A percentile compares a stretch with the other conserved stretches of the same genome.
These are phyloP conservation scores for Saksenaea oblongispora DNA, from an alignment of 371 early-diverging fungal species.

Conservation along the genomic window DNA sequence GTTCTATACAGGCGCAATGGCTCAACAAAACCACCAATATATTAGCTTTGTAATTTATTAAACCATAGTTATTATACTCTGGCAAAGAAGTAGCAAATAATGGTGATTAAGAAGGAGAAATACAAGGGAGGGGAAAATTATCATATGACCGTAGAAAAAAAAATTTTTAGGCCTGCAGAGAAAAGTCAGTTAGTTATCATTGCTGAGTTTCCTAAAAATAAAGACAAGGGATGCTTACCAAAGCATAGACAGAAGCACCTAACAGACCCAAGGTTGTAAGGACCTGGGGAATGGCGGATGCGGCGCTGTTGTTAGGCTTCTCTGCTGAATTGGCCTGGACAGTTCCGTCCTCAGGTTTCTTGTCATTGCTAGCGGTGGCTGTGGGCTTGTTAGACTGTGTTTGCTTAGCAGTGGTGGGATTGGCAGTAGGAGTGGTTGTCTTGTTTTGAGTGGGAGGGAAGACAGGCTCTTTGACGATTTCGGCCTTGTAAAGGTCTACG, in stretches of 20 bases:
- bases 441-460: slow-evolving; percentile 33
- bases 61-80: too few relatives aligned
- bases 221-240: slow-evolving; percentile 3
- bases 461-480: slow-evolving; percentile 37
- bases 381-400: neutral
- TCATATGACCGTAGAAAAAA: neutral
- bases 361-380: neutral
- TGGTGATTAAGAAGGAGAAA: too few relatives aligned
- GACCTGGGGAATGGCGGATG: slow-evolving; percentile 4
- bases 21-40: too few relatives aligned
- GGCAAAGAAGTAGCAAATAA: too few relatives aligned
- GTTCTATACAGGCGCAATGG: too few relatives aligned
- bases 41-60: too few relatives aligned
- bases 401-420: neutral
- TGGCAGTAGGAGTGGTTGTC: slow-evolving; percentile 7
- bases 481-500: slow-evolving; percentile 46
- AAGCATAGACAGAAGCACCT: neutral
- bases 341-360: slow-evolving; percentile 3
- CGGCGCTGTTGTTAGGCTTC: neutral
- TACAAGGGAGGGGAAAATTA: too few relatives aligned
- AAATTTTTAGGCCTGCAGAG: neutral
- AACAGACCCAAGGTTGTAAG: slow-evolving; percentile 3
- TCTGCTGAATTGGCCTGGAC: slow-evolving; percentile 3
- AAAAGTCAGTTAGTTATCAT: neutral
- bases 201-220: slow-evolving; percentile 4